Base-by-base conservation (phyloP, 2,329 filamentous ascomycete genomes). In the Fusarium temperatum region DNA sequence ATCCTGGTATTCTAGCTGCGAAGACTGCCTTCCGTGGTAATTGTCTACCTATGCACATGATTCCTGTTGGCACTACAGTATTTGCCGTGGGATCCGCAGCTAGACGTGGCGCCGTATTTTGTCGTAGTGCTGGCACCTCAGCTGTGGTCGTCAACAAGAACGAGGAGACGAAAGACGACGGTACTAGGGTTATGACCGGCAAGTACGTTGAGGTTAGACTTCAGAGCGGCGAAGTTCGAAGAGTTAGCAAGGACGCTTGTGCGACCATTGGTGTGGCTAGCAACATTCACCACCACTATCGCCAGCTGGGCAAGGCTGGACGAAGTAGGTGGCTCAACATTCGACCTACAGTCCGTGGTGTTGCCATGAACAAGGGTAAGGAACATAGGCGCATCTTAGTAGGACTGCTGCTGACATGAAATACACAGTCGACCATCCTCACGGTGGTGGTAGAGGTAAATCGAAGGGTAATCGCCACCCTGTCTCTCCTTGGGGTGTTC, bases 391-490 rank as follows among this genome's bases (percentile, higher is more conserved):
- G 14, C 35, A 22, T 56, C 24, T 38, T 12, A 15, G 30, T 24
- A 38, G 44, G 26, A 63, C 48, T 70, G n/a, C 41, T 32, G 55
- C 64, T 78, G 55, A 79, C 65, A 54, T 30, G 24, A 51, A 41
- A n/a, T 36, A 57, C 70, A 50, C 78, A 91, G 93, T 91, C 78
- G 96, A 99, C 81, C 96, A 99, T 88, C 96, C 96, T 80, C 96
- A 99, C 83, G 96, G 96, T 89, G 96, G 96, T 93, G 96, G 96
- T 84, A 91, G 97, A 88, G 96, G 96, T 87, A 99, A 99, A 87
- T 98, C 95, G 66, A 99, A 99, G 94, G 95, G 96, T 90, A 98
- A 98, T 82, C 91, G 95, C 70, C 89, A 97, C 81, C 96, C 97
- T 39, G 94, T 96, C 78, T 98, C 94, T 85, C 96, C 96, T 67